Evolutionary conservation across 257 asterid species (phyloP), one percentile per base, ranked within the genome.

Genomic region (Penstemon barbatus): DNA sequence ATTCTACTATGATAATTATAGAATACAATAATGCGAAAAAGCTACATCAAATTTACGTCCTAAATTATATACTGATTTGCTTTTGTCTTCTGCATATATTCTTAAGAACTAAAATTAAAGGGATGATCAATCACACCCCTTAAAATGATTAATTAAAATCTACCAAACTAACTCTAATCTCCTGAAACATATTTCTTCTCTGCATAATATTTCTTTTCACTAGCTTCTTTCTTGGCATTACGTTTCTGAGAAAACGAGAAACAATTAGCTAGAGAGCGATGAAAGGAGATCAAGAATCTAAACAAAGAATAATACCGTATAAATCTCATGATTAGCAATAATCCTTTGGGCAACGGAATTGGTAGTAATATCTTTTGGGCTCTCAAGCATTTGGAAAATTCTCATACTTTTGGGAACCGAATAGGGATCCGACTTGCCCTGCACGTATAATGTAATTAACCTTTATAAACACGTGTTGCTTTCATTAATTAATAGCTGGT

Each of bases 221-320:
- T 88, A 7, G 86, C 96, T 85, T 84, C 88, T 76, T 93, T 93
- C 87, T 85, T 93, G 19, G 91, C 90, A 53, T 93, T 93, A 15
- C 96, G 95, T 80, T 86, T 86, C 98, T 92, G 92, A 67, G 65
- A 37, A 52, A 41, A n/a, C 8, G 3, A 39, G 71, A 44, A 56
- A 66, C 8, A 7, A 2, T 4, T 6, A 39, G 43, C 19, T 12
- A 51, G 8, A 36, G 3, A 13, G 61, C 3, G n/a, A 42, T 39
- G 46, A 48, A 48, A 65, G 13, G 4, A 4, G 37, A 45, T 63
- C 19, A 45, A 63, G 18, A 64, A 37, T 64, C 25, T 25, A 61
- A 58, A 52, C 15, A 38, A 33, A 51, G 58, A 56, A 60, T 25
- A 60, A 74, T 90, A 93, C 97, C 95, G 63, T 5, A 66, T 90